phyloP scores from a whole-genome alignment of 169 alveolate species.

The Eimeria praecox region DNA sequence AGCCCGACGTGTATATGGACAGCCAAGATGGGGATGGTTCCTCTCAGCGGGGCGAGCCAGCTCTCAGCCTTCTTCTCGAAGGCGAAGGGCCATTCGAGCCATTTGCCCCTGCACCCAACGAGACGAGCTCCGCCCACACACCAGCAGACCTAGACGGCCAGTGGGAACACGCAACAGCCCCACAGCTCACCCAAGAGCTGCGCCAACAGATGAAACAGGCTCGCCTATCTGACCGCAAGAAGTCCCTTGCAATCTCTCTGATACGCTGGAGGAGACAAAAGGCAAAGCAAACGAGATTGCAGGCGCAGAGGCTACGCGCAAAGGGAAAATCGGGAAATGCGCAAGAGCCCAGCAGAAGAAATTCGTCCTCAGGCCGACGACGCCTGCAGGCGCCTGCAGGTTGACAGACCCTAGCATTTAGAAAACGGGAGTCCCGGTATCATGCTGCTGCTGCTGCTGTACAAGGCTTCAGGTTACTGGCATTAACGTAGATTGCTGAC shows the following conservation, averaged over 20 bases:
- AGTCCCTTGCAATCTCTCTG: slow-evolving; percentile 5
- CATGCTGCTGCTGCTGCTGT: neutral
- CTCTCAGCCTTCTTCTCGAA: neutral
- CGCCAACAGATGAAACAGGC: slow-evolving; percentile 13
- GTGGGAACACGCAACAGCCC: neutral
- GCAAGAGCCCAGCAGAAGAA: neutral
- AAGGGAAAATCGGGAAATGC: neutral
- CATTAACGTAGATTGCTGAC: neutral
- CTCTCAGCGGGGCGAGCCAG: neutral
- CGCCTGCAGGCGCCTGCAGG: neutral
- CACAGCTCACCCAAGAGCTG: neutral
- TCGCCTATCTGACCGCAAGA: slow-evolving; percentile 1
- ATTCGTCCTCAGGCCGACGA: neutral
- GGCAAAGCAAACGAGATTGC: neutral
- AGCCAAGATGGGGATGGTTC: neutral
- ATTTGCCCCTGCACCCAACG: neutral
- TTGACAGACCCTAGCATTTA: neutral
- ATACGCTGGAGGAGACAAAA: slow-evolving; percentile 46
- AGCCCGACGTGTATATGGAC: slow-evolving; percentile 14
- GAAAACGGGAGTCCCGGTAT: neutral
- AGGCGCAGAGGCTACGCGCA: neutral
- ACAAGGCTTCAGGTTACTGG: neutral
- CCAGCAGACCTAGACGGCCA: neutral
- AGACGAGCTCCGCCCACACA: neutral
- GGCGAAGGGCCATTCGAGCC: neutral